phyloP scores from a whole-genome alignment of 768 basidiomycete species.

The Auriscalpium orientale region DNA sequence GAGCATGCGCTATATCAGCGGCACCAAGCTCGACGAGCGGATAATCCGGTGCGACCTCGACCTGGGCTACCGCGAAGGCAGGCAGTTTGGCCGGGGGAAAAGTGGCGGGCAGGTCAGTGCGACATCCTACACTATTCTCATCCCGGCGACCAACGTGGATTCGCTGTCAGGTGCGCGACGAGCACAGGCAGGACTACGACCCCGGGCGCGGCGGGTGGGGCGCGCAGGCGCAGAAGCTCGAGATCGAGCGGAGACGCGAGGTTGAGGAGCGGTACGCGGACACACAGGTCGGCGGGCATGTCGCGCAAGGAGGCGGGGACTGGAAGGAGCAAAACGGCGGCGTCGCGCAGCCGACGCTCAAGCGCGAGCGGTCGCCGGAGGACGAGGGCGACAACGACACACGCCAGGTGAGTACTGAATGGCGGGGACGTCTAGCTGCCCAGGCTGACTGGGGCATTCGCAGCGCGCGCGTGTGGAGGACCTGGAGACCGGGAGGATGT shows the following conservation, averaged over 20 bases:
- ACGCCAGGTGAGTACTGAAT: constrained; percentile 40
- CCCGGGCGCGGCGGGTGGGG: constrained; percentile 95
- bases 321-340: constrained; percentile 64
- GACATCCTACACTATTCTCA: background rate
- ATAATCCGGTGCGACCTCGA: constrained; percentile 98
- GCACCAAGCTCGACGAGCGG: constrained; percentile 98
- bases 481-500: constrained; percentile 66
- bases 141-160: background rate
- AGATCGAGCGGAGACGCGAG: constrained; percentile 70
- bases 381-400: constrained; percentile 54
- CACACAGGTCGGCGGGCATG: constrained; percentile 68
- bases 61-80: constrained; percentile 90
- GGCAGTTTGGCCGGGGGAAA: constrained; percentile 96
- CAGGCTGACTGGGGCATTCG: constrained; percentile 29
- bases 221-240: constrained; percentile 69
- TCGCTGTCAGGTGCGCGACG: constrained; percentile 62
- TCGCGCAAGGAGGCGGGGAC: constrained; percentile 78
- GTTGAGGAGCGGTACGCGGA: constrained; percentile 86
- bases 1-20: constrained; percentile 88
- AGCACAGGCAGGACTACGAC: constrained; percentile 95
- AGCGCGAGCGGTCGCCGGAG: constrained; percentile 70
- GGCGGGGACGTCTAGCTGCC: background rate
- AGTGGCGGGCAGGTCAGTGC: constrained; percentile 79
- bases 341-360: constrained; percentile 36
- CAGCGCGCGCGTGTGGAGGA: constrained; percentile 59